Base-by-base conservation (phyloP, 495 filamentous ascomycete genomes). In the Penicillium argentinense region DNA sequence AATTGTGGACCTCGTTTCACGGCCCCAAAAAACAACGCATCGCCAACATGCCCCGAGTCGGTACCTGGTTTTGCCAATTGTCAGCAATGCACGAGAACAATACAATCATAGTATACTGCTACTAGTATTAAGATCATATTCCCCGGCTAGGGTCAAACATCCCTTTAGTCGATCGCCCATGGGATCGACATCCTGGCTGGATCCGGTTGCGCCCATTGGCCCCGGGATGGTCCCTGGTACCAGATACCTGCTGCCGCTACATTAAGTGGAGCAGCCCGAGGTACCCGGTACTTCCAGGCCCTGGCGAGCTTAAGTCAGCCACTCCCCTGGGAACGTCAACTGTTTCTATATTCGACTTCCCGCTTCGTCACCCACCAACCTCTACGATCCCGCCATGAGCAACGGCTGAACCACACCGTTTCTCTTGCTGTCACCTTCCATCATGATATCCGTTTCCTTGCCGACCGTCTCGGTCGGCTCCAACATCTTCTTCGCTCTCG, bases 401-500 rank as follows among this genome's bases (percentile, higher is more conserved):
- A 54, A 51, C 48, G 33, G 36, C 13, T 55, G 14, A 50, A 32
- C 28, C 47, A 38, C 23, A 38, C 23, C 32, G 33, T 18, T 28
- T 39, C 34, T 32, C 21, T 28, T 34, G 34, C 44, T 45, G 36
- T 33, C 32, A 25, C 37, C 45, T 14, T 47, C 37, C 39, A 42
- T 27, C 42, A 62, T 65, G 55, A 56, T 60, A 32, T 33, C 56
- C 13, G 26, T 63, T 50, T 61, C 66, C 32, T 47, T 67, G 38
- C 51, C 71, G 34, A 46, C 67, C 45, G 53, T 71, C 37, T 66
- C 72, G n/a, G 67, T 75, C 42, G 83, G 82, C 60, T 89, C 87
- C 26, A 80, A 79, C 56, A 74, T 91, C 59, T 92, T 95, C 68
- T 81, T 88, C 54, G 57, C 82, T 42, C 47, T 86, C 56, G 73